phyloP scores from a whole-genome alignment of 768 basidiomycete species.

The Tylopilus subfusipes region DNA sequence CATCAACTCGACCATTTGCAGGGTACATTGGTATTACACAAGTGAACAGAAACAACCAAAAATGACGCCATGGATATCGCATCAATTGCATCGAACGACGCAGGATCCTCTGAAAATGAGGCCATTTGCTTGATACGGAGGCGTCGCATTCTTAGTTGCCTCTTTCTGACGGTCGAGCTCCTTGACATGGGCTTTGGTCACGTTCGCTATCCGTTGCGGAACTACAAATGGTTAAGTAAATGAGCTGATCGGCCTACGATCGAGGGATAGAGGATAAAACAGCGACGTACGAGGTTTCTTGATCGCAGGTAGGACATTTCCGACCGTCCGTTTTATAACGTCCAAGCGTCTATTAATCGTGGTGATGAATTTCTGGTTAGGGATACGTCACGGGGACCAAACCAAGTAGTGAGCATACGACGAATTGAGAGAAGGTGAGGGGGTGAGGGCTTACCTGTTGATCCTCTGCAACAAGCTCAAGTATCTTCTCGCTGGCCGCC shows the following conservation, averaged over 20 bases:
- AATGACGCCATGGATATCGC: no score
- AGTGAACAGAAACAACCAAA: no score
- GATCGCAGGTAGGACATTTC: slow-evolving; percentile 10
- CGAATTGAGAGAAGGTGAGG: no score
- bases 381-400: no score
- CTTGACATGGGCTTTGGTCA: slow-evolving; percentile 10
- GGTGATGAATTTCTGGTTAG: slow-evolving; percentile 10
- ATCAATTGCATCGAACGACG: no score
- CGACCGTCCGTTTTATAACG: slow-evolving; percentile 11
- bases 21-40: no score
- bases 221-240: not conserved
- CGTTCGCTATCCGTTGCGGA: slow-evolving; percentile 6
- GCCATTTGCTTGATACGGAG: slow-evolving; percentile 8
- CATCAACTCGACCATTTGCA: no score
- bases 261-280: no score
- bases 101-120: not conserved
- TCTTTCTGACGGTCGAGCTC: slow-evolving; percentile 5
- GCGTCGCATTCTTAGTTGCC: not conserved
- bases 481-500: slow-evolving; percentile 10
- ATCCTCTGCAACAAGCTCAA: slow-evolving; percentile 14
- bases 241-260: no score
- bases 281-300: not conserved
- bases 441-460: slow-evolving; percentile 4
- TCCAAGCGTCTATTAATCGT: slow-evolving; percentile 13
- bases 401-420: no score